phyloP scores from a whole-genome alignment of 352 stramenopile species.

The Chrysophaeum taylorii region DNA sequence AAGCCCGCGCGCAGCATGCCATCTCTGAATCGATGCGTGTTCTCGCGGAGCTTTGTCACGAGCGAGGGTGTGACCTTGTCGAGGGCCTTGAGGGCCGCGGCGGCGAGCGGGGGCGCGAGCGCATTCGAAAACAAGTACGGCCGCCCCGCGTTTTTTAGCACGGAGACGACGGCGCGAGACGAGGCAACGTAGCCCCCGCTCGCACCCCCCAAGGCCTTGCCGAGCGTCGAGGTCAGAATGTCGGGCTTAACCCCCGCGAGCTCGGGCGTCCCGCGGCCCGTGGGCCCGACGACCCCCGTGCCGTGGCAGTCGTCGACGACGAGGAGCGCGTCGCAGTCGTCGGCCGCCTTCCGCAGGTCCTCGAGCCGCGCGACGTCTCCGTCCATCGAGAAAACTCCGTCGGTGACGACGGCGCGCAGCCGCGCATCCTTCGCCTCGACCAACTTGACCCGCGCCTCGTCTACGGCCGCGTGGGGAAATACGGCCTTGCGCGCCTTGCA shows the following conservation, averaged over 20 bases:
- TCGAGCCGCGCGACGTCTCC: conserved; percentile 76
- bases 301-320: conserved; percentile 87
- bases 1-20: too few species aligned
- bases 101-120: too few species aligned
- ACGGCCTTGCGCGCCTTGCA: conserved; percentile 80
- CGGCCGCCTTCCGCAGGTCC: conserved; percentile 58
- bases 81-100: too few species aligned
- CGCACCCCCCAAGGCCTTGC: conserved; percentile 85
- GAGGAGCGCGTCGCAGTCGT: conserved; percentile 79
- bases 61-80: too few species aligned
- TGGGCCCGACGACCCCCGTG: conserved; percentile 79
- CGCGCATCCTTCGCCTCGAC: conserved; percentile 67
- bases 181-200: too few species aligned
- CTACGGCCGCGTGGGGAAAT: conserved; percentile 84
- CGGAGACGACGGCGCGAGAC: too few species aligned
- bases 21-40: too few species aligned
- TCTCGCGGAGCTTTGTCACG: too few species aligned
- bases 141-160: too few species aligned
- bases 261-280: conserved; percentile 75
- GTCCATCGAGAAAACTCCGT: conserved; percentile 90
- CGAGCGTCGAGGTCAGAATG: conserved; percentile 84
- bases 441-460: conserved; percentile 72
- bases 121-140: too few species aligned
- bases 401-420: conserved; percentile 68
- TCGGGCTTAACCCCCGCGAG: conserved; percentile 75